Conservation (phyloP, 2,329 filamentous ascomycete genomes). For the Epichloe brachyelytri region DNA sequence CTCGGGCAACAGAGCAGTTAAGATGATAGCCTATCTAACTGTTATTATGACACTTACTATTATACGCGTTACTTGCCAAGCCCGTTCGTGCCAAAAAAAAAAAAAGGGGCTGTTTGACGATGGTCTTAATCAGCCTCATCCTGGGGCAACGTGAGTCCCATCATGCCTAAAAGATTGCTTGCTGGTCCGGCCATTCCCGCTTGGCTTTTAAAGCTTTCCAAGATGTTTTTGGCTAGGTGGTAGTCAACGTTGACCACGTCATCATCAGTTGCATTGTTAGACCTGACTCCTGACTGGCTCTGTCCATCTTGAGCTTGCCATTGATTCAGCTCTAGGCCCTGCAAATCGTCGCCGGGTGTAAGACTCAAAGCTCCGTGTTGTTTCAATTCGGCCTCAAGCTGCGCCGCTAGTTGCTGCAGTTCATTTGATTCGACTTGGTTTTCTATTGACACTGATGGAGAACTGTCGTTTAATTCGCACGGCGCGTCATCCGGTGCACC, state of each 20-base stretch:
- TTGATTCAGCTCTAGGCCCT: background rate
- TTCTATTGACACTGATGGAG: background rate
- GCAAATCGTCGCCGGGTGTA: constrained; percentile 23
- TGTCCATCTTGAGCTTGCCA: constrained; percentile 4
- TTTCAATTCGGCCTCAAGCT: constrained; percentile 58
- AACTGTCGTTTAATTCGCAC: background rate
- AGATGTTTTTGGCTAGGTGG: constrained; percentile 76
- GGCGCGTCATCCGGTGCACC: background rate
- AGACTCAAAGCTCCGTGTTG: constrained; percentile 23
- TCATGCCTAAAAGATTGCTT: constrained; percentile 73
- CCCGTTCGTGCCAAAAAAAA: background rate
- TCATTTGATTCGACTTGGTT: background rate
- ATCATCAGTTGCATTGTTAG: constrained; percentile 37
- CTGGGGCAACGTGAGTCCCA: constrained; percentile 70
- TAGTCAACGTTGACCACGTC: constrained; percentile 67
- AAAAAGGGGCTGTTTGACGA: background rate
- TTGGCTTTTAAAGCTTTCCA: constrained; percentile 89
- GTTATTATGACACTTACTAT: no score
- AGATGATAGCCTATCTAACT: no score
- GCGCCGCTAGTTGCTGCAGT: constrained; percentile 48
- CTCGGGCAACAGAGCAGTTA: background rate
- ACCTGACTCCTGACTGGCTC: constrained; percentile 1
- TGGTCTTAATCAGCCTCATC: constrained; percentile 49
- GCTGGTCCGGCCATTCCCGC: constrained; percentile 75
- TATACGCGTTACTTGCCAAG: no score